Percentiles rank a stretch among this genome's conserved stretches.
Conservation (phyloP, 768 basidiomycete species). For the Amylocystis lapponica region DNA sequence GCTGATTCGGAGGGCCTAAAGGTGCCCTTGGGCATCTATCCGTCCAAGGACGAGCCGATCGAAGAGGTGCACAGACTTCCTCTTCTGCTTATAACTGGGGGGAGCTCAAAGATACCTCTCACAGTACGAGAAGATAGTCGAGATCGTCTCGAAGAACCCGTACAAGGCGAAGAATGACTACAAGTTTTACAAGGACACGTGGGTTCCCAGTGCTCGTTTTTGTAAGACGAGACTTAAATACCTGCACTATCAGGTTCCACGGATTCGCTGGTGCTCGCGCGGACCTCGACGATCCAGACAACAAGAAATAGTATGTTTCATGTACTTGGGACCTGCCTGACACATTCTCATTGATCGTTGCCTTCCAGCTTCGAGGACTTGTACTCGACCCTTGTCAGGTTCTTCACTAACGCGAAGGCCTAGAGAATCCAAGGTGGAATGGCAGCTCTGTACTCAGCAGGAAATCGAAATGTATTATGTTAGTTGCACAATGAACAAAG, state of each 20-base stretch:
- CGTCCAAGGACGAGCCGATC: slow-evolving; percentile 52
- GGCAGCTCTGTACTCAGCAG: not conserved
- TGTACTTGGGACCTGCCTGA: not conserved
- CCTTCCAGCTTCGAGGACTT: slow-evolving; percentile 43
- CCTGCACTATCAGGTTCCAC: slow-evolving; percentile 39
- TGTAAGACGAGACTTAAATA: no score
- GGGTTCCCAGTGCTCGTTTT: no score
- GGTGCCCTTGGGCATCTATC: slow-evolving; percentile 50
- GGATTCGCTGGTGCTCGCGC: slow-evolving; percentile 63
- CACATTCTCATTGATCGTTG: not conserved
- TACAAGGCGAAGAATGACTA: slow-evolving; percentile 44
- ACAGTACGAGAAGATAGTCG: slow-evolving; percentile 46
- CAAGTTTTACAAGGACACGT: slow-evolving; percentile 40
- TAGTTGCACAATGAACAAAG: no score
- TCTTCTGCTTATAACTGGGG: no score
- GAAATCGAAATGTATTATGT: no score
- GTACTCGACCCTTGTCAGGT: slow-evolving; percentile 45
- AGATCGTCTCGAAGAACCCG: slow-evolving; percentile 42
- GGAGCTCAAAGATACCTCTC: not conserved
- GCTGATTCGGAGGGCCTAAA: slow-evolving; percentile 45
- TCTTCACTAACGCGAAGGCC: slow-evolving; percentile 39
- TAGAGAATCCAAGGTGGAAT: not conserved
- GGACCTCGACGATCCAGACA: slow-evolving; percentile 48
- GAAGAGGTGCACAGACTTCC: slow-evolving; percentile 43
- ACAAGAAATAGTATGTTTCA: slow-evolving; percentile 44